phyloP scores from a whole-genome alignment of 129 eudicot species.

The Artemisia tridentata region DNA sequence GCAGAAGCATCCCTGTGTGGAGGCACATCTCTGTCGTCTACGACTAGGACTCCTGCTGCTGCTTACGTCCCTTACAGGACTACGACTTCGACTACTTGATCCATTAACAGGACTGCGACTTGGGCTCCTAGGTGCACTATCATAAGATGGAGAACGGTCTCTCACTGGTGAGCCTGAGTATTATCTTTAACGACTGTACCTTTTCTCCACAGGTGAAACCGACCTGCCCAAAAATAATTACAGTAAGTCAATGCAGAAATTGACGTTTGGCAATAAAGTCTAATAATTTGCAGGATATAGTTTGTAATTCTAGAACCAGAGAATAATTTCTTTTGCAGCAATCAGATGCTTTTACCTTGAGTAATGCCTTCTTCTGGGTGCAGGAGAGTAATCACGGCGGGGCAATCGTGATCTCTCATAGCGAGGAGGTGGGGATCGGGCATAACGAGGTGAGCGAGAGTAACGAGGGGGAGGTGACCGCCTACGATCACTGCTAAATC shows the following conservation, averaged over 20 bases:
- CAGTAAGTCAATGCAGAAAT: no score
- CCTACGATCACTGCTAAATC: conserved; percentile 50
- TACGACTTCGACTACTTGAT: conserved; percentile 38
- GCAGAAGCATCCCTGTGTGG: no score
- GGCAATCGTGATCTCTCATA: conserved; percentile 56
- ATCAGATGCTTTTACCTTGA: no score
- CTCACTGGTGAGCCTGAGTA: conserved; percentile 60
- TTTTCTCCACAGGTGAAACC: conserved; percentile 54
- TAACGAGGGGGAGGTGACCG: conserved; percentile 54
- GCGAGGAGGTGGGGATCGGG: conserved; percentile 65
- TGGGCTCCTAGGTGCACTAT: conserved; percentile 31
- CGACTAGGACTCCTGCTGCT: conserved; percentile 26
- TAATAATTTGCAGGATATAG: no score
- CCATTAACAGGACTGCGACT: conserved; percentile 23
- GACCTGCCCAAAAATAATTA: conserved; percentile 42
- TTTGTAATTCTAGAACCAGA: no score
- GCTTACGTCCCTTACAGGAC: conserved; percentile 25
- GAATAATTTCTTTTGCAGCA: no score
- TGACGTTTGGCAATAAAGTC: no score
- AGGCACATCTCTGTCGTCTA: no score
- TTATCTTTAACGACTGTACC: conserved; percentile 63
- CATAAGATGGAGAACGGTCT: conserved; percentile 36
- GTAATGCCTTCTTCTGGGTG: conserved; percentile 65
- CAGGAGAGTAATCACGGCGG: conserved; percentile 66
- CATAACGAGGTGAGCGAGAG: conserved; percentile 47